Conservation (phyloP, 305 asterid species). For the Withania somnifera region DNA sequence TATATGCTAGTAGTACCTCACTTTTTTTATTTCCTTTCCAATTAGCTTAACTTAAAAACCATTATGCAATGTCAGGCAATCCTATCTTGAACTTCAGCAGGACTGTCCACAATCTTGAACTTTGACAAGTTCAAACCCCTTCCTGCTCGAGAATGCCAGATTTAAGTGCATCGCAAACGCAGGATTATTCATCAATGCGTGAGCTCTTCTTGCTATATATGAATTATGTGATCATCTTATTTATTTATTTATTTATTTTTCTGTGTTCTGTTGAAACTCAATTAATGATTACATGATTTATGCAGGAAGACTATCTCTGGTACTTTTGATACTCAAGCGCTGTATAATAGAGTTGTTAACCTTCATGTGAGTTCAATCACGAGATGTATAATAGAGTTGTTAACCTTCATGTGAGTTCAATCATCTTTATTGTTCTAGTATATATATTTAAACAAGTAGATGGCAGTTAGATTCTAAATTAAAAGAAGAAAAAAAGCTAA, state of each 20-base stretch:
- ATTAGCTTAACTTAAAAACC: neutral
- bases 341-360: conserved; percentile 28
- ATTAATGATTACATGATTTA: neutral
- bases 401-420: conserved; percentile 26
- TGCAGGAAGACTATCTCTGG: conserved; percentile 39
- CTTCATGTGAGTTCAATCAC: conserved; percentile 26
- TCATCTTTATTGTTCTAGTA: too few relatives aligned
- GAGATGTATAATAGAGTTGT: conserved; percentile 30
- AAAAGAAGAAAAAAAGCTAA: neutral
- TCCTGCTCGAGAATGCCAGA: conserved; percentile 22
- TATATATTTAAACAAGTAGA: neutral
- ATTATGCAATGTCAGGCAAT: conserved; percentile 23
- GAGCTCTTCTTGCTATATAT: conserved; percentile 11
- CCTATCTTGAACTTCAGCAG: conserved; percentile 58
- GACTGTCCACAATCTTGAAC: conserved; percentile 3
- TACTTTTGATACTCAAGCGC: conserved; percentile 16
- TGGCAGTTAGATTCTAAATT: too few relatives aligned
- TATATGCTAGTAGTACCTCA: neutral
- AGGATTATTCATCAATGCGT: conserved; percentile 52
- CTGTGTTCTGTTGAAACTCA: neutral
- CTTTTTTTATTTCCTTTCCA: neutral
- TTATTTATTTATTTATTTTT: neutral
- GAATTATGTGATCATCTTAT: too few relatives aligned
- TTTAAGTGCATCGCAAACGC: conserved; percentile 71
- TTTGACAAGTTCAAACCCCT: conserved; percentile 49